Conservation (phyloP, 805 yeast genomes). For the Zygosaccharomyces bailii region DNA sequence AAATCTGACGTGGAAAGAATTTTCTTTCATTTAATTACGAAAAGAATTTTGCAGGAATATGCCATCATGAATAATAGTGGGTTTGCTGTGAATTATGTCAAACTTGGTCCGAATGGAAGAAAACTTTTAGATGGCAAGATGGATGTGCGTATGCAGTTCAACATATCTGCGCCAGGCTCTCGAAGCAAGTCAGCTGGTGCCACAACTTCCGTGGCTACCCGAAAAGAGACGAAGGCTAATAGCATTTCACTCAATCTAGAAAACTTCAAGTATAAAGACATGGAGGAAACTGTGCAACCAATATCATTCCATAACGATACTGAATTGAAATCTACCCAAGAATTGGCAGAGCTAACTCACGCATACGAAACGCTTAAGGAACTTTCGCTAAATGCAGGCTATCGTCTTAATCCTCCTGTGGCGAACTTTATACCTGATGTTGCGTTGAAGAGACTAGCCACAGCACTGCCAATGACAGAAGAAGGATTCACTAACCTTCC, state of each 20-base stretch:
- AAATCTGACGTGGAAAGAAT: conserved; percentile 76
- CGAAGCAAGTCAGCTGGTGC: conserved; percentile 19
- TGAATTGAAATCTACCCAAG: conserved; percentile 22
- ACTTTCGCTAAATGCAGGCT: conserved; percentile 21
- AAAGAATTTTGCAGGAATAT: conserved; percentile 64
- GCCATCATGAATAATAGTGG: conserved; percentile 72
- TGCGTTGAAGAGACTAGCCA: conserved; percentile 26
- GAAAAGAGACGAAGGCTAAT: not conserved
- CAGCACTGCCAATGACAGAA: conserved; percentile 25
- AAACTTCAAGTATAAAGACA: not conserved
- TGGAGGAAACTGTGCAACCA: conserved; percentile 10
- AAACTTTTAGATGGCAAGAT: conserved; percentile 44
- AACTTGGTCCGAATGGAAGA: conserved; percentile 54
- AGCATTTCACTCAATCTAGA: not conserved
- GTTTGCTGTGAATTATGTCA: conserved; percentile 73
- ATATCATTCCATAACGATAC: conserved; percentile 16
- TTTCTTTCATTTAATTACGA: conserved; percentile 70
- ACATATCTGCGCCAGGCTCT: conserved; percentile 24
- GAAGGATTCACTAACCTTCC: conserved; percentile 26
- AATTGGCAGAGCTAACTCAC: conserved; percentile 21
- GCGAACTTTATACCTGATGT: conserved; percentile 27
- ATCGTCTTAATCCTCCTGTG: conserved; percentile 26
- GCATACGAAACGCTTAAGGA: conserved; percentile 29
- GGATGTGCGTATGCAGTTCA: conserved; percentile 52
- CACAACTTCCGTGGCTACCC: not conserved